Base-by-base conservation (phyloP, 805 yeast species). In the Pichia membranifaciens region DNA sequence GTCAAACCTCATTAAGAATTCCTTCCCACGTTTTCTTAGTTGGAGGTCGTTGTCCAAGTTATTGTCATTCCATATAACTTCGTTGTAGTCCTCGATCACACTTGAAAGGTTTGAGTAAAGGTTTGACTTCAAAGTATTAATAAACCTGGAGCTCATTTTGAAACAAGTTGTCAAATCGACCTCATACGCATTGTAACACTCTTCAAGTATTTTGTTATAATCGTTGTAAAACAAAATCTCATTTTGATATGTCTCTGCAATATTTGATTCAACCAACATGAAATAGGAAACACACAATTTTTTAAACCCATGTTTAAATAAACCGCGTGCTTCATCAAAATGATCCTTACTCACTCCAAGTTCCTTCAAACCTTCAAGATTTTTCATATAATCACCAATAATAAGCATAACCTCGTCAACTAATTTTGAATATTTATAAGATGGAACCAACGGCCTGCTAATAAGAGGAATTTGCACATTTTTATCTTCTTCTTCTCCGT, bases 191-290 rank as follows among this genome's bases (percentile, higher is more conserved):
- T 39, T 18, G 17, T 54, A 41, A 8, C 56, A 46, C 21, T 51
- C 54, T 12, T 61, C 64, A 7, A 64, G 40, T 3, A 64, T 38
- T 20, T 49, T 53, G 18, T 54, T 54, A 44, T 49, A 65, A 45
- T 67, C 71, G 45, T 66, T 64, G 51, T 59, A 60, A 23, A 66
- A 65, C 15, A 65, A 44, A 3, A 65, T 46, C 17, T 48, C 50
- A n/a, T 48, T 54, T 2, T 59, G 52, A 45, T 65, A 64, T 20
- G 47, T 52, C 3, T 49, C 46, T 8, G 40, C 7, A 0, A 51
- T 36, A 23, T 55, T 45, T 3, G 51, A 40, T 25, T 54, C 51
- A 8, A 62, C 43, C 35, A 63, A 54, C 59, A 64, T 60, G 41
- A 61, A 65, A 31, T 48, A 56, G 36, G 60, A 53, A 16, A 50